Conservation (phyloP, 2,329 filamentous ascomycete genomes). For the Didymella arachidicola region DNA sequence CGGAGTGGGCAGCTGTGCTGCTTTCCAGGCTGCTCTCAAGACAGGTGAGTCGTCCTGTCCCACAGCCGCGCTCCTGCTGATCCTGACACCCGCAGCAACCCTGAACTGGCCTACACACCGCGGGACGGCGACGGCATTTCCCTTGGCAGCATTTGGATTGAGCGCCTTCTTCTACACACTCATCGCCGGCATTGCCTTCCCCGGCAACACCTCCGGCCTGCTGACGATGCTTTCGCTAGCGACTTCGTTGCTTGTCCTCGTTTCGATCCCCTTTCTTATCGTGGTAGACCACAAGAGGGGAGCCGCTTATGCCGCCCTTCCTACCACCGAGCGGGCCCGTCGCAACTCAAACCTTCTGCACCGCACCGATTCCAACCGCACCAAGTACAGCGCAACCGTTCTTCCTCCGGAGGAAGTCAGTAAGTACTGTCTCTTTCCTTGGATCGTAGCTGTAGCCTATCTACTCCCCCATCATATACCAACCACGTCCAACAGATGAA, state of each 20-base stretch:
- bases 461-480: constrained; percentile 39
- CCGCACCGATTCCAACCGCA: constrained; percentile 58
- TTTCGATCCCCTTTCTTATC: constrained; percentile 84
- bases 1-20: constrained; percentile 86
- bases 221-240: constrained; percentile 81
- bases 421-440: constrained; percentile 57
- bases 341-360: constrained; percentile 56
- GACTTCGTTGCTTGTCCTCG: constrained; percentile 76
- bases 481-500: constrained; percentile 47
- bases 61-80: constrained; percentile 24
- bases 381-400: constrained; percentile 51
- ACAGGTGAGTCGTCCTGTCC: constrained; percentile 53
- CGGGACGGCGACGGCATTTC: constrained; percentile 93
- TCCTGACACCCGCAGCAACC: constrained; percentile 65
- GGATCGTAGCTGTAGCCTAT: constrained; percentile 15
- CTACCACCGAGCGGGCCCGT: constrained; percentile 58
- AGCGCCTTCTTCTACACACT: constrained; percentile 96
- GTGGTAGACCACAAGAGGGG: constrained; percentile 71
- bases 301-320: constrained; percentile 65
- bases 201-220: constrained; percentile 82
- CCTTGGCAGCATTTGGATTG: constrained; percentile 88
- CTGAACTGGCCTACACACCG: constrained; percentile 91
- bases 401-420: constrained; percentile 65
- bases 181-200: constrained; percentile 77
- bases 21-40: constrained; percentile 90